A percentile compares a stretch with the other conserved stretches of the same genome.
Conservation (phyloP, 2,329 filamentous ascomycete species). For the Teratosphaeriaceae sp. region DNA sequence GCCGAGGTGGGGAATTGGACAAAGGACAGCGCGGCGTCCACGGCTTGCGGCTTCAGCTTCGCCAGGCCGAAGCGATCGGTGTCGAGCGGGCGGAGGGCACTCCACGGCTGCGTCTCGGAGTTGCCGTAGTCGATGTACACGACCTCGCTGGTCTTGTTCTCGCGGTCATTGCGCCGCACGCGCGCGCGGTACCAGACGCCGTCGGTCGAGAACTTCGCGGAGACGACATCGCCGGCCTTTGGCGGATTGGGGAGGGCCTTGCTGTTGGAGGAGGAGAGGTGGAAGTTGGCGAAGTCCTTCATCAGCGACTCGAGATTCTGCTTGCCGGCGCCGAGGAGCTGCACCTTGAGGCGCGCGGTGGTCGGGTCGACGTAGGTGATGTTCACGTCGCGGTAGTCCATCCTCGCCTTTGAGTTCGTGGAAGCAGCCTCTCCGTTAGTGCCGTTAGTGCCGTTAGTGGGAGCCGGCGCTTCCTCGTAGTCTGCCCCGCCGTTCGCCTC, state of each 20-base stretch:
- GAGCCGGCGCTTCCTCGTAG: slow-evolving; percentile 40
- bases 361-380: slow-evolving; percentile 79
- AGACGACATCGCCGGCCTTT: slow-evolving; percentile 86
- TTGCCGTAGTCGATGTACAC: slow-evolving; percentile 97
- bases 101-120: slow-evolving; percentile 81
- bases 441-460: slow-evolving; percentile 40
- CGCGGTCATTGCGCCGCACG: slow-evolving; percentile 85
- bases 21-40: slow-evolving; percentile 81
- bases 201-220: slow-evolving; percentile 84
- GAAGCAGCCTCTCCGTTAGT: slow-evolving; percentile 45
- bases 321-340: slow-evolving; percentile 82
- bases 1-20: slow-evolving; percentile 75
- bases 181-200: slow-evolving; percentile 91
- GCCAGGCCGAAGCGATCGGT: slow-evolving; percentile 71
- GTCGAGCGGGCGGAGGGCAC: slow-evolving; percentile 70
- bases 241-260: slow-evolving; percentile 66
- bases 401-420: slow-evolving; percentile 52
- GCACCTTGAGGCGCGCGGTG: slow-evolving; percentile 78
- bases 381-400: slow-evolving; percentile 90
- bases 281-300: slow-evolving; percentile 85
- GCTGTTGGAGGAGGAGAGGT: slow-evolving; percentile 75
- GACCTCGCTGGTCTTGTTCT: slow-evolving; percentile 81
- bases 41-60: slow-evolving; percentile 79
- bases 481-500: slow-evolving; percentile 43
- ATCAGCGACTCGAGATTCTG: slow-evolving; percentile 80